Conservation (phyloP, 2,329 filamentous ascomycete species). For the Decorospora gaudefroyi region DNA sequence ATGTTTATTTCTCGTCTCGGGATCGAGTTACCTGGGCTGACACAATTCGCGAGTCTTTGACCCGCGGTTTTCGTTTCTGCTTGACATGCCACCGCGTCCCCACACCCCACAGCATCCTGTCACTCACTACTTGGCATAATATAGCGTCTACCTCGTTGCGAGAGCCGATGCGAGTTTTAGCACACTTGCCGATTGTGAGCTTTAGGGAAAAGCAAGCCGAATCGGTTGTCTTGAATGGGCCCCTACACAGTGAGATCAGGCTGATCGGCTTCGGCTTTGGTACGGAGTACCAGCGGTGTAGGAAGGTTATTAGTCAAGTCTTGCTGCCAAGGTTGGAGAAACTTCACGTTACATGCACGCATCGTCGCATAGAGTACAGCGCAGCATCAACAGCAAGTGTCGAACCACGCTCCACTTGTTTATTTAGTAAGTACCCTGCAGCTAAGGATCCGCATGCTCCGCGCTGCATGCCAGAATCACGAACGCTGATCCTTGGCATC, state of each 20-base stretch:
- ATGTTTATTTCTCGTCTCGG: no score
- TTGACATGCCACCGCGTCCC: no score
- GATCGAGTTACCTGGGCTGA: no score
- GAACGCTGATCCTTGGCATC: constrained; percentile 11
- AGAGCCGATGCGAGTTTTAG: constrained; percentile 4
- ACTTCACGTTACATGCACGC: not conserved
- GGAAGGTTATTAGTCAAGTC: no score
- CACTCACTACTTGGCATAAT: constrained; percentile 18
- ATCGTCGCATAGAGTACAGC: constrained; percentile 9
- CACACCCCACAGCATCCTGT: constrained; percentile 7
- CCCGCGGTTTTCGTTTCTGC: no score
- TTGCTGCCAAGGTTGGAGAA: no score
- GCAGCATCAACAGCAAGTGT: constrained; percentile 3
- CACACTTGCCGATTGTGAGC: constrained; percentile 2
- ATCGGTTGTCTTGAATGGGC: not conserved
- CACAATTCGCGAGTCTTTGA: no score
- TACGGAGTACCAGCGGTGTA: no score
- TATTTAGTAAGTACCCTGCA: no score
- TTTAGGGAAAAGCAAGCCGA: constrained; percentile 1
- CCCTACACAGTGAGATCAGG: no score
- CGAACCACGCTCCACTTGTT: constrained; percentile 4
- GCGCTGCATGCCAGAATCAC: constrained; percentile 13
- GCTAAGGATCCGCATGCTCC: constrained; percentile 15
- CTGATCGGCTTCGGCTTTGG: no score
- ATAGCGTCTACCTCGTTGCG: constrained; percentile 13